A percentile compares a stretch with the other conserved stretches of the same genome.
Conservation (phyloP, 2,329 filamentous ascomycete species). For the Simplicillium aogashimaense region DNA sequence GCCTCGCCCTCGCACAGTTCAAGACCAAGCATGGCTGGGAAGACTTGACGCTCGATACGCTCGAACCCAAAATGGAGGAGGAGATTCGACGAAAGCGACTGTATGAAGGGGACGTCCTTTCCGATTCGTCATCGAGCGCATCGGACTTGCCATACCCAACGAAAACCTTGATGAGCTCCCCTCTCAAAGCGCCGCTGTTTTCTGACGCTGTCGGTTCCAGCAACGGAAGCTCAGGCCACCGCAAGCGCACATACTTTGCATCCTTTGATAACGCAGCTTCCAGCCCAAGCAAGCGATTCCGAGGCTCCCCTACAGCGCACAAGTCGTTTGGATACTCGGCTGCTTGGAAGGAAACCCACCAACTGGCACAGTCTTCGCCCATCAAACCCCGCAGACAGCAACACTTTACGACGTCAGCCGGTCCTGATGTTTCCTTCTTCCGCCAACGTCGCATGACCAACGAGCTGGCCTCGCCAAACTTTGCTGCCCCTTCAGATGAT, state of each 20-base stretch:
- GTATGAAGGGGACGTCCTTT: slow-evolving; percentile 63
- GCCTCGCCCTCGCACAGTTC: slow-evolving; percentile 90
- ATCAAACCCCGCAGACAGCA: slow-evolving; percentile 66
- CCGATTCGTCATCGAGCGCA: slow-evolving; percentile 77
- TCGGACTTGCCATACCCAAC: slow-evolving; percentile 67
- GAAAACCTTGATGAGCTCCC: slow-evolving; percentile 69
- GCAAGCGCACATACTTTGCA: slow-evolving; percentile 53
- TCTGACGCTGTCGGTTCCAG: slow-evolving; percentile 71
- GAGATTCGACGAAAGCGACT: slow-evolving; percentile 66
- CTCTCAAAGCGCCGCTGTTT: slow-evolving; percentile 72
- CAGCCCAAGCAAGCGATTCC: slow-evolving; percentile 59
- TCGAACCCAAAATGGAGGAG: slow-evolving; percentile 76
- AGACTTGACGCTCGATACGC: slow-evolving; percentile 73
- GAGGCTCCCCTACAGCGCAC: slow-evolving; percentile 48
- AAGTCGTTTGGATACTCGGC: slow-evolving; percentile 45
- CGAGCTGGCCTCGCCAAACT: slow-evolving; percentile 48
- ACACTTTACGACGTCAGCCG: slow-evolving; percentile 62
- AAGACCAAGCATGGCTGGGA: slow-evolving; percentile 96
- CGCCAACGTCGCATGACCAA: slow-evolving; percentile 59
- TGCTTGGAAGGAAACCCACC: slow-evolving; percentile 69
- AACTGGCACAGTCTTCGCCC: slow-evolving; percentile 77
- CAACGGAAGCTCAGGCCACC: slow-evolving; percentile 54
- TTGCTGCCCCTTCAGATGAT: slow-evolving; percentile 60
- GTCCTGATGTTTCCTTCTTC: slow-evolving; percentile 71
- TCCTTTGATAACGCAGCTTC: slow-evolving; percentile 46